Base-by-base conservation (phyloP, 306 rosid genomes). In the Lablab purpureus region DNA sequence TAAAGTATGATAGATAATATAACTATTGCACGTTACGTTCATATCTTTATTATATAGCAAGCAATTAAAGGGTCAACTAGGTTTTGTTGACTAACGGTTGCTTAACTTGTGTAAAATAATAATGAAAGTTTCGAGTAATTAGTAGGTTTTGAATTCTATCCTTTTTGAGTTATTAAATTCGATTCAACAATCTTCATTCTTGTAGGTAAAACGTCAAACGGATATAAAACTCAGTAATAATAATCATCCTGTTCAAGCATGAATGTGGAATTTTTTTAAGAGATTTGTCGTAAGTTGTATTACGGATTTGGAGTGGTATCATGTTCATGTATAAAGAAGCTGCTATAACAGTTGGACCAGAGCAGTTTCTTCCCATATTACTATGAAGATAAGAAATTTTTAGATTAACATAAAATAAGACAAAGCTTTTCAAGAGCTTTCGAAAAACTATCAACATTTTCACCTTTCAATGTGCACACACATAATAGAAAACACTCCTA, bases 71-170 rank as follows among this genome's bases (percentile, higher is more conserved):
- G 40, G 76, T 63, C 41, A 58, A 25, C 41, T 21, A 22, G 74
- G 41, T 77, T 27, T 77, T 52, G 25, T 58, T 79, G 71, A 70
- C 71, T 21, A 60, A 3, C 3, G 15, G 43, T 71, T 71, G 72
- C 83, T 62, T 71, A 51, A 47, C 54, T 70, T 23, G 78, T 71
- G 83, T 62, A 4, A 47, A 80, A 71, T 71, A 71, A 80, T 81
- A 17, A 74, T 81, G 55, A 74, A 66, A 64, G 30, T 50, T 80
- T 80, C 15, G 80, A 80, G 75, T 65, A 65, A 54, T 28, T 65
- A 73, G 69, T 36, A 79, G 63, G 77, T 67, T 78, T 70, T 70
- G 46, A 62, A 70, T 79, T 68, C 37, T 68, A 68, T 18, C 18
- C 55, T 51, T 30, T 45, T 23, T 45, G 34, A 27, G 60, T 28